Evolutionary conservation across 1,139 yeast genomes (phyloP), one percentile per base, ranked within the genome.

Genomic region (Hemisphaericaspora subhashii): DNA sequence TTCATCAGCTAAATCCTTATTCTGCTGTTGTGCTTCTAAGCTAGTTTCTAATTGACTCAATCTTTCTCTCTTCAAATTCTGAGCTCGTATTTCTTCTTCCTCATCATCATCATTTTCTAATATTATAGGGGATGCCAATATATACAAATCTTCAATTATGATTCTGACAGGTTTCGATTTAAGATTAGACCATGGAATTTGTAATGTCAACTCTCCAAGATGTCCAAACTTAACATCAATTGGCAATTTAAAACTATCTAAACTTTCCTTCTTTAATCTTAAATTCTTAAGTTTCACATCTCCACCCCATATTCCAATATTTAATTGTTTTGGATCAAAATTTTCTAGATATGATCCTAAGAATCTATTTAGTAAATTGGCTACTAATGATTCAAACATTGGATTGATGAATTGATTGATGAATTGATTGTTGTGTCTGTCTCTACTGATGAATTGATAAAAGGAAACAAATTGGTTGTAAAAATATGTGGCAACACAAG

Each of bases 241-340:
- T 1, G 98, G 98, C 33, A 94, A 66, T 48, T 85, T 81, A 50
- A 92, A 75, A 53, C 85, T 78, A 58, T 92, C 98, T 34, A 94
- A 69, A 7, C 97, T 90, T 60, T 83, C 90, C 45, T 81, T 77
- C 62, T 87, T 87, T 43, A 94, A 70, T 46, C 84, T 76, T 46
- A 94, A 72, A 57, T 90, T 82, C 47, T 74, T 74, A 38, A 94
- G 69, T 57, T 87, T 88, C 34, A 90, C 98, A 69, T 92, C 98
- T 22, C 99, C 99, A 53, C 92, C 81, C 96, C 98, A 90, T 31
- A 94, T 90, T 2, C 98, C 98, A 41, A 92, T 90, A 53, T 92
- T 89, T 55, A 92, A 68, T 56, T 90, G 97, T 50, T 86, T 86
- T 11, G 97, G 90, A 62, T 94, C 98, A 57, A 92, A 92, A 61